Evolutionary conservation across 208 protist genomes (phyloP).

Genomic region (Wallacemonas collosoma): DNA sequence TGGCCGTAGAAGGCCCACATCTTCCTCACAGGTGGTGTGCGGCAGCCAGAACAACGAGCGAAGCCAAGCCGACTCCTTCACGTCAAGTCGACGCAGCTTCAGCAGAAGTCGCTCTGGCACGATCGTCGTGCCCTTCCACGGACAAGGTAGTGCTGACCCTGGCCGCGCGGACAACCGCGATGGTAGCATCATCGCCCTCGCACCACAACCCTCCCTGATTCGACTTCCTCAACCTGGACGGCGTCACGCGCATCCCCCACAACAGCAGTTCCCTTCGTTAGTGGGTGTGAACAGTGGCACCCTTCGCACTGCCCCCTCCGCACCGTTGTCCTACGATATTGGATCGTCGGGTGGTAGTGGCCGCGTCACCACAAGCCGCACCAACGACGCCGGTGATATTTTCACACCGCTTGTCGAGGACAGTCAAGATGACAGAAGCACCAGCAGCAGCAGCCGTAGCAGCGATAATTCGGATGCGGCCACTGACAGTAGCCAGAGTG

Average conservation of each 20-base stretch:
- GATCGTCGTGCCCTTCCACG: neutral
- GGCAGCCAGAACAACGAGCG: too few relatives aligned
- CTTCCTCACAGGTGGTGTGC: too few relatives aligned
- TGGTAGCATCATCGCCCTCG: too few relatives aligned
- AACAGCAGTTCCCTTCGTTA: too few relatives aligned
- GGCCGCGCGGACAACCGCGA: too few relatives aligned
- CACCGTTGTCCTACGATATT: too few relatives aligned
- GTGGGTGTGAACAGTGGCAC: too few relatives aligned
- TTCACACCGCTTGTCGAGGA: conserved; percentile 6
- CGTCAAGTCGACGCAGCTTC: neutral
- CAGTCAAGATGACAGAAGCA: neutral
- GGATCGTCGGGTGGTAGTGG: neutral
- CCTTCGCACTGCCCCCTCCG: too few relatives aligned
- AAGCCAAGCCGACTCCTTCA: neutral
- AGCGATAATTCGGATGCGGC: neutral
- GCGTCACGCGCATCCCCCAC: too few relatives aligned
- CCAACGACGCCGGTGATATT: conserved; percentile 3
- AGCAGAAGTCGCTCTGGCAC: conserved; percentile 1
- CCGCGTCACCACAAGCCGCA: neutral
- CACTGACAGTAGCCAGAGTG: neutral
- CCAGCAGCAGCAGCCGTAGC: conserved; percentile 1
- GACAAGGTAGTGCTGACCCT: neutral
- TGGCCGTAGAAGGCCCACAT: too few relatives aligned
- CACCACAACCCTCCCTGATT: too few relatives aligned
- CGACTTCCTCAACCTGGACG: too few relatives aligned